A percentile compares a stretch with the other conserved stretches of the same genome.
Conservation (phyloP, 495 filamentous ascomycete genomes). For the Lasiosphaeria miniovina region DNA sequence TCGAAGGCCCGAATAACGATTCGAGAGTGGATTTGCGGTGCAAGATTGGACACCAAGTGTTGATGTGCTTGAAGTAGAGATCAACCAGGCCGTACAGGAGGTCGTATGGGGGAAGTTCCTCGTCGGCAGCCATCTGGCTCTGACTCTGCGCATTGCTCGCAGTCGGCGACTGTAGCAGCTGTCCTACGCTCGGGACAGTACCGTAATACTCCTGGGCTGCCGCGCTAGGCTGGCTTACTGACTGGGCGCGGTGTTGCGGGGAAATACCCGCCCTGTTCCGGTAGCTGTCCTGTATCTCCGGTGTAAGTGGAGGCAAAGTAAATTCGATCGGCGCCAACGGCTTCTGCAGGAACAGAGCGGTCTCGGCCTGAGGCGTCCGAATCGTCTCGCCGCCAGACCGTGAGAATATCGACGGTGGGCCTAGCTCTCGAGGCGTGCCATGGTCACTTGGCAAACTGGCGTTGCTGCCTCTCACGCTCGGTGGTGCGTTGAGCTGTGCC, state of each 20-base stretch:
- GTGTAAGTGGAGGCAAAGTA: constrained; percentile 29
- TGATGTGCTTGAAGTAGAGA: constrained; percentile 87
- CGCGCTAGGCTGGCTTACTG: constrained; percentile 26
- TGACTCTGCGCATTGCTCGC: constrained; percentile 35
- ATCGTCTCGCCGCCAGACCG: constrained; percentile 34
- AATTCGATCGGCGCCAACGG: constrained; percentile 46
- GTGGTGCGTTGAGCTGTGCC: constrained; percentile 43
- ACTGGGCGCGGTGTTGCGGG: constrained; percentile 32
- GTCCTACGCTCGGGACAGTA: constrained; percentile 19
- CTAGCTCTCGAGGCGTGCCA: constrained; percentile 43
- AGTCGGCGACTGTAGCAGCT: constrained; percentile 45
- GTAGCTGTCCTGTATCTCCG: constrained; percentile 35
- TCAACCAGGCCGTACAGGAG: constrained; percentile 77
- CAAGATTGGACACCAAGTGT: constrained; percentile 87
- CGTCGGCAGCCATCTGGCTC: constrained; percentile 52
- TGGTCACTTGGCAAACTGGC: constrained; percentile 45
- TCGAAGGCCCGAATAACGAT: constrained; percentile 72
- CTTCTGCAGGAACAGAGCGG: constrained; percentile 61
- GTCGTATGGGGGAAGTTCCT: constrained; percentile 82
- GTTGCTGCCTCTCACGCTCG: constrained; percentile 45
- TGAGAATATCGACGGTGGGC: constrained; percentile 36
- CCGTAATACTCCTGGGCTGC: constrained; percentile 48
- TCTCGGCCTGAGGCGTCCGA: constrained; percentile 56
- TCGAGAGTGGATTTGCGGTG: constrained; percentile 77
- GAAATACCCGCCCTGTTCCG: constrained; percentile 34